Percentiles rank a stretch among this genome's conserved stretches.
Conservation (phyloP, 495 filamentous ascomycete species). For the Chaetomidium leptoderma region DNA sequence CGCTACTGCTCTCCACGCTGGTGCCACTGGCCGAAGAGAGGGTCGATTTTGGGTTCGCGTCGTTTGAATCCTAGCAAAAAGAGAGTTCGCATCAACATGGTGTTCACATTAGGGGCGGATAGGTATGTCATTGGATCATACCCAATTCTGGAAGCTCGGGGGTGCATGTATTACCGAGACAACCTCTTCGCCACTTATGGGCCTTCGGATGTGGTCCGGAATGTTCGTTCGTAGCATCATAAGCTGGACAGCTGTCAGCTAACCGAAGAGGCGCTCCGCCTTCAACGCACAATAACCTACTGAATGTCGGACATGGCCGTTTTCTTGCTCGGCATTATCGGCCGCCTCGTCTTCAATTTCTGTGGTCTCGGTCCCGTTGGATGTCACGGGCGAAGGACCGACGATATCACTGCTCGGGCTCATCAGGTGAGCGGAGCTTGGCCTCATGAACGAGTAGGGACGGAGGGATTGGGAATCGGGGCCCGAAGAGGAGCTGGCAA, state of each 20-base stretch:
- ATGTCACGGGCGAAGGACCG: conserved; percentile 73
- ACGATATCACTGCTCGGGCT: conserved; percentile 53
- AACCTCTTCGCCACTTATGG: conserved; percentile 65
- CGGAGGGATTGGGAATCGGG: conserved; percentile 40
- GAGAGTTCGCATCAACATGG: conserved; percentile 17
- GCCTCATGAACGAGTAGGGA: conserved; percentile 38
- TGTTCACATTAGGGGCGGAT: not conserved
- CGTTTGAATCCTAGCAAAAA: conserved; percentile 34
- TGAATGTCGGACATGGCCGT: conserved; percentile 34
- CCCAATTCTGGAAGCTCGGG: conserved; percentile 71
- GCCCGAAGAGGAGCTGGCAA: conserved; percentile 38
- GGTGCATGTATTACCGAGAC: conserved; percentile 87
- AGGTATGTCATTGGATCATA: conserved; percentile 34
- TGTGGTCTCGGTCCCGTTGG: conserved; percentile 65
- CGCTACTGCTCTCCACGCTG: conserved; percentile 25
- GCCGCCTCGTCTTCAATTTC: conserved; percentile 71
- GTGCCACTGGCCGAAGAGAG: conserved; percentile 21
- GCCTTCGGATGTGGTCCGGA: conserved; percentile 48
- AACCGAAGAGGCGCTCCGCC: not conserved
- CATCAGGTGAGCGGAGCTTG: conserved; percentile 39
- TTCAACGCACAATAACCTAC: conserved; percentile 23
- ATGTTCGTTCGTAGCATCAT: conserved; percentile 61
- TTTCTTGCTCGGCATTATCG: conserved; percentile 30
- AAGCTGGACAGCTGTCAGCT: conserved; percentile 34
- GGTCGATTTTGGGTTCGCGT: conserved; percentile 25